Base-by-base conservation (phyloP, 108 stramenopile genomes). In the Fragilaria crotonensis region DNA sequence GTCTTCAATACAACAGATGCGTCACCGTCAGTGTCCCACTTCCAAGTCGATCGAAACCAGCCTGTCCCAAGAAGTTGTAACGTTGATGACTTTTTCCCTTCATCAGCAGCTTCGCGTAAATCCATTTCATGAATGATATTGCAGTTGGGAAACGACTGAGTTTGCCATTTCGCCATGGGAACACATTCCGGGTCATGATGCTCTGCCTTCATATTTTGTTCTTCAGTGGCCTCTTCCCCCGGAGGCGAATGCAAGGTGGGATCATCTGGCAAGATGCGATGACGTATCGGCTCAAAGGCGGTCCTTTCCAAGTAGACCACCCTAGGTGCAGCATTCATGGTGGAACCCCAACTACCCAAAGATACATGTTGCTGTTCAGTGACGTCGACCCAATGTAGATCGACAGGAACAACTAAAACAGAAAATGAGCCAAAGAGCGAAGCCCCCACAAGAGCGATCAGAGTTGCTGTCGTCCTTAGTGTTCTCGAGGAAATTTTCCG, bases 41-140 rank as follows among this genome's bases (percentile, higher is more conserved):
- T 63, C 90, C 90, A 93, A 7, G 87, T 73, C 19, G 77, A 60
- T 44, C 90, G 87, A 68, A 93, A 87, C 86, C 86, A 93, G 7
- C 90, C 90, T 49, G 81, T 68, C 44, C 85, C 90, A 41, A 89
- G 57, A 29, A 85, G 76, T 45, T 45, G 45, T n/a, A 89, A 25
- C 27, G 58, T 1, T 52, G 63, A 25, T n/a, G n/a, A n/a, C n/a
- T n/a, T n/a, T n/a, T n/a, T n/a, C n/a, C n/a, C n/a, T 66, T 52
- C 11, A 22, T 28, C 1, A 64, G 70, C 31, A 66, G 69, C 19
- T 26, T 23, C 0, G 68, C 52, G 5, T 71, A 78, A 26, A 46
- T 84, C 74, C 23, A 81, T 66, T 60, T 93, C 88, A 62, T 93
- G 88, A 7, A 93, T 58, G 4, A 45, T 28, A 68, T 90, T 90